Evolutionary conservation across 768 basidiomycete genomes (phyloP).

Genomic region (Tricholoma matsutake): DNA sequence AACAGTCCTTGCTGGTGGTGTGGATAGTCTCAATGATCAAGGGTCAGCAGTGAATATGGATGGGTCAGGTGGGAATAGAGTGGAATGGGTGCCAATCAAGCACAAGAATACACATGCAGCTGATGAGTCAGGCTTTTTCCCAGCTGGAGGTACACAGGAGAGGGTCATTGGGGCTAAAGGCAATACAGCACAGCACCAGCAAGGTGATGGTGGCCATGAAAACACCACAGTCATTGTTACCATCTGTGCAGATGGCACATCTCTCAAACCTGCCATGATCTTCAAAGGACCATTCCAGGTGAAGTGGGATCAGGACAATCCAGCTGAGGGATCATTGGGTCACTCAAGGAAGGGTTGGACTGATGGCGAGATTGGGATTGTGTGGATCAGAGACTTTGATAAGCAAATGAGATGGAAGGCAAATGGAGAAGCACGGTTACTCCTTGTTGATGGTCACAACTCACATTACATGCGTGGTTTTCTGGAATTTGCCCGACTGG

Average conservation of each 20-base stretch:
- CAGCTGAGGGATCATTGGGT: constrained; percentile 20
- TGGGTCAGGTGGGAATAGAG: too few relatives aligned
- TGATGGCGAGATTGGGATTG: background rate
- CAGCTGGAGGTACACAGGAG: constrained; percentile 11
- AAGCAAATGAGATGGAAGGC: background rate
- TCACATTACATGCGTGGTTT: constrained; percentile 29
- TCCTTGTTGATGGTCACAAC: constrained; percentile 38
- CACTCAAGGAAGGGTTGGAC: constrained; percentile 32
- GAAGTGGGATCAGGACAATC: constrained; percentile 28
- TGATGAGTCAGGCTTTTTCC: constrained; percentile 16
- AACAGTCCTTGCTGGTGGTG: too few relatives aligned
- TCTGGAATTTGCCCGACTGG: constrained; percentile 24
- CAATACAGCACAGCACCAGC: constrained; percentile 29
- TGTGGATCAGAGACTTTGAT: constrained; percentile 28
- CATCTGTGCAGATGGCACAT: constrained; percentile 37
- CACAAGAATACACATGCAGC: constrained; percentile 5
- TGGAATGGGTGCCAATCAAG: background rate
- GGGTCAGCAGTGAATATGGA: too few relatives aligned
- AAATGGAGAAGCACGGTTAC: constrained; percentile 21
- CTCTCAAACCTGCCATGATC: constrained; percentile 27
- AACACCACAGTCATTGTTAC: constrained; percentile 41
- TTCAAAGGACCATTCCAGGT: constrained; percentile 29
- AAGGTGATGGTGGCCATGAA: constrained; percentile 28
- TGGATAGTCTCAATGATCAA: too few relatives aligned
- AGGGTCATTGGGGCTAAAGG: constrained; percentile 13